Evolutionary conservation across 2,329 filamentous ascomycete genomes (phyloP), one percentile per base, ranked within the genome.

Genomic region (Neofusicoccum parvum): DNA sequence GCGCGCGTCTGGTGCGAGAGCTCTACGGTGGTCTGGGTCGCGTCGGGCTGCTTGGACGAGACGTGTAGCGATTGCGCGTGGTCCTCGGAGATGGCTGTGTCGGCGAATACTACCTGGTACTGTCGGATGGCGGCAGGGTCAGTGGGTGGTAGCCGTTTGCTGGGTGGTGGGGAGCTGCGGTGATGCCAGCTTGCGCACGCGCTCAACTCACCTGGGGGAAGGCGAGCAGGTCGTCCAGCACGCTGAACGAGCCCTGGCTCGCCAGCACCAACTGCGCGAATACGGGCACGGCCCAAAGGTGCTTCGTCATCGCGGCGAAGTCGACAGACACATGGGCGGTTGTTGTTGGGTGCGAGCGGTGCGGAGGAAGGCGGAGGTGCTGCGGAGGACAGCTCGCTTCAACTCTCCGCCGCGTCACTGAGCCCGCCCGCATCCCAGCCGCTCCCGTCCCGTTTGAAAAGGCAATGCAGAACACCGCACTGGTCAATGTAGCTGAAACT

Each of bases 181-280:
- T 51, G 64, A 53, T 50, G 53, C 48, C 53, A 60, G 64, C 50
- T 64, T 60, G 56, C 56, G 56, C 56, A 37, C 43, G 34, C 39
- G 14, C 41, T 27, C 27, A 23, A 15, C 82, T 69, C 82, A 94
- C 92, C 85, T 95, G 92, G 11, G 94, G 94, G 78, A 90, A 92
- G 17, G 92, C 92, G 65, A 96, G 85, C 60, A 97, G 78, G 75
- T 97, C 94, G 74, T 96, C 92, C 73, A 95, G 89, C 65, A 96
- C 91, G 80, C 90, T 96, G 81, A 97, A 97, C 20, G 83, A 79
- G 70, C 84, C 84, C 71, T 85, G 84, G 71, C 78, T 85, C 53
- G 83, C 85, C 66, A 84, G 76, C 64, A 79, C 80, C 56, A 82
- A 73, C 67, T 80, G 80, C 69, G 83, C 68, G 20, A 83, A 70